Percentiles rank a stretch among this genome's conserved stretches.
These are phyloP conservation scores for Oldenlandia corymbosa DNA, from an alignment of 257 asterid genomes.

Conservation along the genomic window DNA sequence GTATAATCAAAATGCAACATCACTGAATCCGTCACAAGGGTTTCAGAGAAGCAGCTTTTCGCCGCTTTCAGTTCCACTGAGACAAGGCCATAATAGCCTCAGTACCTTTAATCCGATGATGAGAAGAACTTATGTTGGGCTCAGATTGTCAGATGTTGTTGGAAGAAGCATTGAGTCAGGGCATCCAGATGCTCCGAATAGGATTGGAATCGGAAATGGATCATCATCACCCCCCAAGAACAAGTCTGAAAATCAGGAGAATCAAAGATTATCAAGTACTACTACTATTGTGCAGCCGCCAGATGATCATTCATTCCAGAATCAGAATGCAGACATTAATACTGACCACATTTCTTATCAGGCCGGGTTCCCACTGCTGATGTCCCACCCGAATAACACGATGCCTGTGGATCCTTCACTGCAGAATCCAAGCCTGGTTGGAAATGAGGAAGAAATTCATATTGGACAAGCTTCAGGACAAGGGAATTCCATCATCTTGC, in stretches of 20 bases:
- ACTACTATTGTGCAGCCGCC: no score
- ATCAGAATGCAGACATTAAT: neutral
- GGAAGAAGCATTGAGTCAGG: no score
- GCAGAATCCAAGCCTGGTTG: neutral
- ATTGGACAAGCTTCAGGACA: neutral
- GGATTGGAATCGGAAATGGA: no score
- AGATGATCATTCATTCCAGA: neutral
- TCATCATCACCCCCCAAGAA: neutral
- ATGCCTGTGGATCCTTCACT: neutral
- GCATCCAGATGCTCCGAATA: no score
- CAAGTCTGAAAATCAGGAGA: neutral
- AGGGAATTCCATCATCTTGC: neutral
- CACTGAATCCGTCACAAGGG: no score
- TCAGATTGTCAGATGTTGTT: no score
- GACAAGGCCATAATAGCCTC: no score
- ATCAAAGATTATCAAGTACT: neutral
- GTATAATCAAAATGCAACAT: no score
- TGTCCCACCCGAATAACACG: neutral
- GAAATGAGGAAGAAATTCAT: neutral
- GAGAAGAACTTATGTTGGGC: no score
- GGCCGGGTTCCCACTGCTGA: constrained; percentile 1
- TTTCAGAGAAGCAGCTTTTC: no score
- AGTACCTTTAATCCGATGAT: no score
- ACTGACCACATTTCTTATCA: constrained; percentile 5
- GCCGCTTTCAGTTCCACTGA: no score